Percentiles rank a stretch among this genome's conserved stretches.
phyloP scores from a whole-genome alignment of 2,329 filamentous ascomycete genomes.

The Neobulgaria alba region DNA sequence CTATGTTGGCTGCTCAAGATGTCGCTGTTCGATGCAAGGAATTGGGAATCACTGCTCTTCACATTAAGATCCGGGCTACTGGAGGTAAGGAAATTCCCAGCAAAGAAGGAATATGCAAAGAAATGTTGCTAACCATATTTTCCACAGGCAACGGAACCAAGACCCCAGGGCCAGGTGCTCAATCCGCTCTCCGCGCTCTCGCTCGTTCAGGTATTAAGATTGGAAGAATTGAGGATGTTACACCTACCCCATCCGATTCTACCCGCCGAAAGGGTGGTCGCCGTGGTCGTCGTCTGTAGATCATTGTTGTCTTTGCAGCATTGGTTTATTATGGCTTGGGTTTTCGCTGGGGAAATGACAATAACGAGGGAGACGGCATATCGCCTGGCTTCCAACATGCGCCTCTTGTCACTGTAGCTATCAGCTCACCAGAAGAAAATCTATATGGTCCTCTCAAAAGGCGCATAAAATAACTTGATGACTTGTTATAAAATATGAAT shows the following conservation, averaged over 20 bases:
- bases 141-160: slow-evolving; percentile 89
- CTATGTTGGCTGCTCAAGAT: slow-evolving; percentile 99
- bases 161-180: slow-evolving; percentile 97
- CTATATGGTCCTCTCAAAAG: too few species aligned
- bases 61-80: slow-evolving; percentile 99
- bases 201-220: slow-evolving; percentile 99
- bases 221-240: slow-evolving; percentile 98
- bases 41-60: slow-evolving; percentile 84
- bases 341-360: slow-evolving; percentile 55
- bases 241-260: slow-evolving; percentile 97
- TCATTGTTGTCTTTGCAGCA: slow-evolving; percentile 23
- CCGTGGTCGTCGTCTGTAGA: slow-evolving; percentile 99
- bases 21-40: slow-evolving; percentile 86
- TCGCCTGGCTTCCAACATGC: slow-evolving; percentile 54
- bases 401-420: slow-evolving; percentile 38
- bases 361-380: slow-evolving; percentile 62
- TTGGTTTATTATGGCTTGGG: slow-evolving; percentile 31
- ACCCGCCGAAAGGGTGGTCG: slow-evolving; percentile 99
- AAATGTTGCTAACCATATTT: neutral
- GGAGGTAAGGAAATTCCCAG: slow-evolving; percentile 55
- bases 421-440: slow-evolving; percentile 27
- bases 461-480: too few species aligned
- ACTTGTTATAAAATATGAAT: too few species aligned
- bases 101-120: neutral
- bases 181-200: slow-evolving; percentile 97